Evolutionary conservation across 108 stramenopile species (phyloP).

Genomic region (Thalassiosira profunda): DNA sequence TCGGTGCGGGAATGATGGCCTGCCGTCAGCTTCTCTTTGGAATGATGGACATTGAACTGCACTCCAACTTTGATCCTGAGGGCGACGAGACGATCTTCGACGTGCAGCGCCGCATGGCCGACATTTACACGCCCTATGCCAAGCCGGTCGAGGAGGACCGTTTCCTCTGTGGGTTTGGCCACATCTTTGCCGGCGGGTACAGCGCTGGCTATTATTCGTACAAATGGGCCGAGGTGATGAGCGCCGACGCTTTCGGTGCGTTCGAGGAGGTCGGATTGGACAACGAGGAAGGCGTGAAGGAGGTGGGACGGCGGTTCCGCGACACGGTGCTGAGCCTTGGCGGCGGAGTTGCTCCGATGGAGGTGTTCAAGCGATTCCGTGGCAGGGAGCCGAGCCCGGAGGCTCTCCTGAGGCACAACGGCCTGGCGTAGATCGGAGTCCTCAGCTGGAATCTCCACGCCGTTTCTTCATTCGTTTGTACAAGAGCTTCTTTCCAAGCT

Average conservation of each 20-base stretch:
- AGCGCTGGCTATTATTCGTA: slow-evolving; percentile 96
- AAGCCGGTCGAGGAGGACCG: slow-evolving; percentile 94
- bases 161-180: slow-evolving; percentile 96
- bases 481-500: too few species aligned
- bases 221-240: slow-evolving; percentile 99
- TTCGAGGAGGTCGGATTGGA: slow-evolving; percentile 99
- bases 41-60: slow-evolving; percentile 95
- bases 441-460: too few species aligned
- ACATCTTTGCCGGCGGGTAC: slow-evolving; percentile 99
- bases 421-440: slow-evolving; percentile 69
- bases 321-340: slow-evolving; percentile 94
- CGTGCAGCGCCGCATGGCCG: slow-evolving; percentile 89
- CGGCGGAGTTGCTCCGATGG: slow-evolving; percentile 89
- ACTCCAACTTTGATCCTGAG: slow-evolving; percentile 85
- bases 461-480: too few species aligned
- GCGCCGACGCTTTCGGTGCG: slow-evolving; percentile 97
- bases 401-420: slow-evolving; percentile 96
- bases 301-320: slow-evolving; percentile 90
- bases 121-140: slow-evolving; percentile 88
- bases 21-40: slow-evolving; percentile 98
- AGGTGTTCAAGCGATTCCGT: slow-evolving; percentile 96
- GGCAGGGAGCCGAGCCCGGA: slow-evolving; percentile 96
- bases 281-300: slow-evolving; percentile 90
- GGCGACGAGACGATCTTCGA: slow-evolving; percentile 87
- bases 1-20: slow-evolving; percentile 93